Base-by-base conservation (phyloP, 495 filamentous ascomycete species). In the Aspergillus carlsbadensis region DNA sequence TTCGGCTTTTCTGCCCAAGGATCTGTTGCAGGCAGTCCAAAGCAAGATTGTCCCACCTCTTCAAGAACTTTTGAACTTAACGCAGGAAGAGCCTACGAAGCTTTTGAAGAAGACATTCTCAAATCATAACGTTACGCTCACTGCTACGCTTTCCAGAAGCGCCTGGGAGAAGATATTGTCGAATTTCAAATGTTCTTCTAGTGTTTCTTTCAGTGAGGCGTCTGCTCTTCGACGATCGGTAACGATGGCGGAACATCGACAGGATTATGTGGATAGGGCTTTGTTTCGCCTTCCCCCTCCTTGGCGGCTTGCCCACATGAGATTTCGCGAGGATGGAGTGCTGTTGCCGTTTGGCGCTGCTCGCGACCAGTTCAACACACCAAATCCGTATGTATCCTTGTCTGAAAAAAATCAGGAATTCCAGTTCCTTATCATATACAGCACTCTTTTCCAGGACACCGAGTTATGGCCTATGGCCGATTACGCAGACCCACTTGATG, bases 371-470 rank as follows among this genome's bases (percentile, higher is more conserved):
- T 72, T 70, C 51, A 22, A 49, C 10, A 15, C 44, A 21, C 67
- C 64, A 35, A 72, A 72, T 31, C 67, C 65, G 69, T 70, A 17
- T 61, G 68, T 61, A n/a, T n/a, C n/a, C n/a, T n/a, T n/a, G 21
- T 18, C n/a, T 10, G 6, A 39, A 3, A 45, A 8, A 51, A 24
- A 13, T 35, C 7, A 15, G n/a, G 10, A 29, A 24, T 4, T n/a
- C n/a, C n/a, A 2, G 11, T 5, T 15, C 17, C 15, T 5, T 2
- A 24, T 17, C 11, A 42, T 22, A 15, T 20, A 13, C 49, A 52
- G 35, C 1, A 1, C 26, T 6, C 11, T 47, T n/a, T 47, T 34
- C 11, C 14, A 17, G 43, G 22, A 45, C 21, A 31, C 7, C 17
- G 21, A 18, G 11, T 17, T 0, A 2, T 65, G 62, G 62, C 59